phyloP scores from a whole-genome alignment of 129 eudicot species.

The Calendula officinalis region DNA sequence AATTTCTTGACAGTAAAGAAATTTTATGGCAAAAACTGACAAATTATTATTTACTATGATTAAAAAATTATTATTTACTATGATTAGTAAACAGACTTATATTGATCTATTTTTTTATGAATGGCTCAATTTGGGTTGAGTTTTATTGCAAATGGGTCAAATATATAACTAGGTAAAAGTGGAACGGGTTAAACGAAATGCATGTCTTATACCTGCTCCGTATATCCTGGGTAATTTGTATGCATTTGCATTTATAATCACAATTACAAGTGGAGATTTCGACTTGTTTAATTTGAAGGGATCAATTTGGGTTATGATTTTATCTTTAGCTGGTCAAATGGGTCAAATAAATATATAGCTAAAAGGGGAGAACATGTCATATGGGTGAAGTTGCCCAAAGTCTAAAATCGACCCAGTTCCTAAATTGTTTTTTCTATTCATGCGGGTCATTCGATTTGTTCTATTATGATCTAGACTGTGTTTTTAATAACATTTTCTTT shows the following conservation, averaged over 20 bases:
- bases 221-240: slow-evolving; percentile 72
- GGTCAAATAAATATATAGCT: not conserved
- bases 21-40: slow-evolving; percentile 10
- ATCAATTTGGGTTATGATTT: not conserved
- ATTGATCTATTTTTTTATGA: slow-evolving; percentile 3
- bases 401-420: not conserved
- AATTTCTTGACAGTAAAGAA: too few species aligned
- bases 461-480: too few species aligned
- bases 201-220: slow-evolving; percentile 92
- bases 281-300: not conserved
- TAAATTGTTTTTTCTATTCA: too few species aligned
- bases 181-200: slow-evolving; percentile 32
- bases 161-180: not conserved
- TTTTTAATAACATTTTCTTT: too few species aligned
- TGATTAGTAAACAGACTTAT: slow-evolving; percentile 59
- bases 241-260: not conserved
- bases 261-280: not conserved
- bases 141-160: not conserved
- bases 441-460: not conserved
- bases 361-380: not conserved
- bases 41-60: too few species aligned
- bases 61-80: not conserved
- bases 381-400: not conserved
- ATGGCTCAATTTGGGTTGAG: not conserved
- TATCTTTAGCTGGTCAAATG: too few species aligned